Evolutionary conservation across 148 eudicot species (phyloP).

Genomic region (Amaranthus cruentus): DNA sequence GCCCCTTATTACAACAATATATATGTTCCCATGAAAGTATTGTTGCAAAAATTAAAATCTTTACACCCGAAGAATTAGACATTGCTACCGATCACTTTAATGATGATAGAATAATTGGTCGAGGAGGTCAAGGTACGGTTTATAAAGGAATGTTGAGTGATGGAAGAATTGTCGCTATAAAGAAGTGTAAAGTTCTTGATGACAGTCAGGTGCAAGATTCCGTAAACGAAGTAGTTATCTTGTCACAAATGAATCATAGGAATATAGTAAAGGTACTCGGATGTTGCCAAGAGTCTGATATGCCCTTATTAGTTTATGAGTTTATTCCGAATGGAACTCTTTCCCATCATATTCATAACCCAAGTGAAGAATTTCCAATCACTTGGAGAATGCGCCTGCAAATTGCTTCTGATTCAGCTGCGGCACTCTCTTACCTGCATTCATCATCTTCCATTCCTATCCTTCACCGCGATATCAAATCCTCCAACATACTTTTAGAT

Average conservation of each 20-base stretch:
- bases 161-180: slow-evolving; percentile 26
- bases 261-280: slow-evolving; percentile 27
- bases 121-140: slow-evolving; percentile 30
- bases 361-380: slow-evolving; percentile 17
- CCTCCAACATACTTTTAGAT: slow-evolving; percentile 24
- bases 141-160: slow-evolving; percentile 26
- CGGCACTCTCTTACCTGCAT: slow-evolving; percentile 21
- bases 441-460: slow-evolving; percentile 19
- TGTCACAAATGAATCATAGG: slow-evolving; percentile 24
- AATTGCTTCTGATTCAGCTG: slow-evolving; percentile 23
- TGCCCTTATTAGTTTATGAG: slow-evolving; percentile 27
- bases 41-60: slow-evolving; percentile 14
- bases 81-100: slow-evolving; percentile 20
- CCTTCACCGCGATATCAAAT: slow-evolving; percentile 25
- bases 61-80: slow-evolving; percentile 18
- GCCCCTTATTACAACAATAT: slow-evolving; percentile 17
- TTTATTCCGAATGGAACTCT: slow-evolving; percentile 25
- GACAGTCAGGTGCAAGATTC: slow-evolving; percentile 16
- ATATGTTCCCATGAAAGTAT: slow-evolving; percentile 14
- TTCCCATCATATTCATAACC: slow-evolving; percentile 20
- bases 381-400: slow-evolving; percentile 25
- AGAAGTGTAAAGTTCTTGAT: slow-evolving; percentile 11
- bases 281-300: slow-evolving; percentile 30
- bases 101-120: slow-evolving; percentile 15
- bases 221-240: slow-evolving; percentile 25